Evolutionary conservation across 2,329 filamentous ascomycete species (phyloP).

Genomic region (Juglanconis sp.): DNA sequence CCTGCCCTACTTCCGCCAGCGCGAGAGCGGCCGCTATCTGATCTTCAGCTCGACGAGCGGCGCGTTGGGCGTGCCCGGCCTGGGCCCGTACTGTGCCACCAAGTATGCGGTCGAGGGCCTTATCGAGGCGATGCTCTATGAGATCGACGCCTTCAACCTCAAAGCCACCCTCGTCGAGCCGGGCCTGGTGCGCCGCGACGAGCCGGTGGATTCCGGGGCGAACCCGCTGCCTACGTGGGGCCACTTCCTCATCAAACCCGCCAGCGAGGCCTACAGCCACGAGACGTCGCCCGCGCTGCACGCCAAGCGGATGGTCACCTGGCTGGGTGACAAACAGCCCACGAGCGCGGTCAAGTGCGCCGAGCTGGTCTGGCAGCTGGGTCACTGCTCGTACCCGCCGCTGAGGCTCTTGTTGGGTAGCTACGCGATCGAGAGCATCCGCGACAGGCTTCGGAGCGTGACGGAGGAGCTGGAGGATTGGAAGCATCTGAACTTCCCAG

Average conservation of each 20-base stretch:
- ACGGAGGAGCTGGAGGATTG: conserved; percentile 95
- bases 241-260: conserved; percentile 85
- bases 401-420: conserved; percentile 81
- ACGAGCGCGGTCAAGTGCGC: conserved; percentile 90
- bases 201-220: conserved; percentile 52
- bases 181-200: conserved; percentile 82
- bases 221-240: conserved; percentile 76
- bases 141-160: conserved; percentile 86
- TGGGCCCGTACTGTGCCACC: conserved; percentile 92
- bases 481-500: conserved; percentile 76
- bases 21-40: conserved; percentile 75
- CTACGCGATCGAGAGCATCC: conserved; percentile 93
- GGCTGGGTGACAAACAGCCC: conserved; percentile 88
- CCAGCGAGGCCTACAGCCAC: conserved; percentile 76
- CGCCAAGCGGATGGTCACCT: conserved; percentile 86
- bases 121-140: conserved; percentile 95
- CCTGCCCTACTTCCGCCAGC: conserved; percentile 80
- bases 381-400: conserved; percentile 91
- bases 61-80: conserved; percentile 85
- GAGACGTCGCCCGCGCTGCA: conserved; percentile 81
- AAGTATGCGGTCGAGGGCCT: conserved; percentile 96
- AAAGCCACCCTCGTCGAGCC: conserved; percentile 93
- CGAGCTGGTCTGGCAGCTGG: conserved; percentile 90
- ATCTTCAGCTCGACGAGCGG: conserved; percentile 94
- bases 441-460: conserved; percentile 82